Conservation (phyloP, 2,329 filamentous ascomycete genomes). For the Nothopassalora personata region DNA sequence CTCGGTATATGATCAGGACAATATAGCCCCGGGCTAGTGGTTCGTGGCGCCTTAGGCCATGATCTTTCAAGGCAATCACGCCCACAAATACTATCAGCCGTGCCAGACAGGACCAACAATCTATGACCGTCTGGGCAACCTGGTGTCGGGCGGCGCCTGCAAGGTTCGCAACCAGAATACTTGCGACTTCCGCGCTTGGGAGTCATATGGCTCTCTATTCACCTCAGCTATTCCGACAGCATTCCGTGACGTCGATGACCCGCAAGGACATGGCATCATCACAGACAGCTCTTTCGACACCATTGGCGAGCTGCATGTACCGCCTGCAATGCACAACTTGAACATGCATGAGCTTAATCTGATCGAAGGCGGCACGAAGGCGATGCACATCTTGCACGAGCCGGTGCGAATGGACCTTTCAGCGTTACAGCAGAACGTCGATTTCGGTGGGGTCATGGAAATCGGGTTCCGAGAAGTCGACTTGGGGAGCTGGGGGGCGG, state of each 20-base stretch:
- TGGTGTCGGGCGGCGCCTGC: conserved; percentile 19
- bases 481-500: conserved; percentile 11
- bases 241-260: not conserved
- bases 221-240: conserved; percentile 4
- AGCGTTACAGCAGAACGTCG: conserved; percentile 26
- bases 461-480: conserved; percentile 27
- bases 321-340: conserved; percentile 13
- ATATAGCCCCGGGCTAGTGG: not conserved
- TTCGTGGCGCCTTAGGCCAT: conserved; percentile 6
- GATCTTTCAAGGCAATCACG: not conserved
- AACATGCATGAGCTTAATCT: conserved; percentile 39
- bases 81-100: not conserved
- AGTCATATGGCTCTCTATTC: conserved; percentile 1
- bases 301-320: not conserved
- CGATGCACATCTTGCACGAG: not conserved
- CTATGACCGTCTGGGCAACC: conserved; percentile 5
- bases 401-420: conserved; percentile 25
- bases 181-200: conserved; percentile 15
- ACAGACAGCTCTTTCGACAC: conserved; percentile 3
- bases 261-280: conserved; percentile 7
- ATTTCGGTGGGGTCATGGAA: conserved; percentile 5
- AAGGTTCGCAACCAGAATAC: conserved; percentile 13
- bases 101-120: conserved; percentile 5
- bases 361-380: conserved; percentile 23
- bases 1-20: not conserved